Evolutionary conservation across 148 eudicot genomes (phyloP).

Genomic region (Fallopia convolvulus): DNA sequence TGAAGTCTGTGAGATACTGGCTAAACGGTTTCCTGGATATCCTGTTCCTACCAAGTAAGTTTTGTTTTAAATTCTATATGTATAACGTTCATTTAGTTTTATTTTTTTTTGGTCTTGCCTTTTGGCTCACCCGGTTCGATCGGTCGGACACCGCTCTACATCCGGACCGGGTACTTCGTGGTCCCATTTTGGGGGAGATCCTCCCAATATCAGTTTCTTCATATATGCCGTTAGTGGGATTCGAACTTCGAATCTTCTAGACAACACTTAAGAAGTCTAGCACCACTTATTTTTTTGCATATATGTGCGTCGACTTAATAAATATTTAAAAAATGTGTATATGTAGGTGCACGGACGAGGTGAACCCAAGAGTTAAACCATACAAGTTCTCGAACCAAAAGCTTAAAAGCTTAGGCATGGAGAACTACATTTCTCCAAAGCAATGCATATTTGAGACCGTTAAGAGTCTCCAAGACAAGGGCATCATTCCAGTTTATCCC

Average conservation of each 20-base stretch:
- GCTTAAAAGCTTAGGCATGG: conserved; percentile 68
- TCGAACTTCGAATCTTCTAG: too few species aligned
- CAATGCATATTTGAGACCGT: conserved; percentile 67
- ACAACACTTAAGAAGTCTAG: too few species aligned
- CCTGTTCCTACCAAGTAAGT: conserved; percentile 85
- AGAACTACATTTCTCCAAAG: conserved; percentile 48
- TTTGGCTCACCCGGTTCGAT: too few species aligned
- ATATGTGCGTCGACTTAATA: neutral
- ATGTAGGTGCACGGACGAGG: conserved; percentile 73
- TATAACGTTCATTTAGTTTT: too few species aligned
- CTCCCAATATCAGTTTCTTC: too few species aligned
- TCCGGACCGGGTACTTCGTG: too few species aligned
- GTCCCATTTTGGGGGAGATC: too few species aligned
- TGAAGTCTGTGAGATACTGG: conserved; percentile 73
- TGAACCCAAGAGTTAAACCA: conserved; percentile 62
- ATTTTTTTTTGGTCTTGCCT: too few species aligned
- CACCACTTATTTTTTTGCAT: too few species aligned
- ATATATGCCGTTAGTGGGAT: too few species aligned
- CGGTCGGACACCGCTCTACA: too few species aligned
- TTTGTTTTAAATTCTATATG: neutral
- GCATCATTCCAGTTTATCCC: conserved; percentile 34
- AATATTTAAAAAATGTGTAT: neutral
- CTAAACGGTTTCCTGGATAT: conserved; percentile 74
- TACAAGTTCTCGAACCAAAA: conserved; percentile 71
- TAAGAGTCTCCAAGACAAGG: conserved; percentile 74